Base-by-base conservation (phyloP, 441 rosid genomes). In the Adansonia rubrostipa region DNA sequence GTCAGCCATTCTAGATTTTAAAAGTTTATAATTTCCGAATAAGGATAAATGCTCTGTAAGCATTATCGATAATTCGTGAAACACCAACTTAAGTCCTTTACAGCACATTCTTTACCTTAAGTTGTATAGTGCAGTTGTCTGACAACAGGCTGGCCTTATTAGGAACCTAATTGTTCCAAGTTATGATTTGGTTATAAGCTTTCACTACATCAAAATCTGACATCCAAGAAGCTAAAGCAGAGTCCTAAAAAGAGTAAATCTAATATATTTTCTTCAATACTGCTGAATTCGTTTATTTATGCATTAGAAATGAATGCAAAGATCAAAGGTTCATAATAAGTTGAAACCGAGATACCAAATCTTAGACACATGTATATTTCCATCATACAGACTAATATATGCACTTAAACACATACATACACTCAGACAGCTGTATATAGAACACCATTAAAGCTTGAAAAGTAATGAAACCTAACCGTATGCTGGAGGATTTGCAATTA, bases 401-500 rank as follows among this genome's bases (percentile, higher is more conserved):
- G 3, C 63, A n/a, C n/a, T 54, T 17, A 54, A 71, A 36, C 63
- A 28, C 14, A 28, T 51, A 45, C 9, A 14, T 19, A 66, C 10
- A 50, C 15, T 28, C 74, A 48, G 19, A 58, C 8, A 67, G 5
- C 2, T 8, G 45, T 19, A 67, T n/a, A 72, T 48, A 17, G 22
- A 13, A 70, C 33, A 65, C 50, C 14, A 47, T 17, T 28, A 47
- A 58, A 11, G 71, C 24, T 75, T 48, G 75, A 64, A 73, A 82
- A 48, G 65, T 28, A 51, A 80, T 65, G 48, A 80, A 79, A 54
- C 73, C 87, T 78, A 75, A 97, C 99, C 99, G 72, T 91, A 97
- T 20, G 99, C 98, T 69, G 98, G 98, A 79, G 99, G 99, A 75
- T 97, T 97, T 77, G 98, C 99, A 81, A 97, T 97, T 67, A 97